Evolutionary conservation across 2,329 filamentous ascomycete species (phyloP), one percentile per base, ranked within the genome.

Genomic region (Clarireedia homoeocarpa): DNA sequence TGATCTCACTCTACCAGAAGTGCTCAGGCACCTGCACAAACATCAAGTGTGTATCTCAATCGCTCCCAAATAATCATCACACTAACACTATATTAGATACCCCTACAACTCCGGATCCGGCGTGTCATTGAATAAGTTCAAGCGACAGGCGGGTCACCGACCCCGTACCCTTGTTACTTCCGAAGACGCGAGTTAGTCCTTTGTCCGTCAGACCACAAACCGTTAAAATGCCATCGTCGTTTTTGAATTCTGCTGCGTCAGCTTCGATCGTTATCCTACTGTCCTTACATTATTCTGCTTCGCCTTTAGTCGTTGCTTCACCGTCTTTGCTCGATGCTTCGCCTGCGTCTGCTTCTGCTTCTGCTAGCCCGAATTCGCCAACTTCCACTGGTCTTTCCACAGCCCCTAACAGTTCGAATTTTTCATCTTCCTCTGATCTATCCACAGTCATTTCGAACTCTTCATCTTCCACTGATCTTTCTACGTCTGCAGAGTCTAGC

Each of bases 1-100:
- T 58, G 9, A 26, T 58, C 26, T 58, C 56, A 55, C 48, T 58
- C 27, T 58, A 58, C 23, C 40, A 58, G 15, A 58, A 58, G 39
- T 58, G 56, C 14, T 7, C 42, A 1, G 15, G 15, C 0, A 23
- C 3, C n/a, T 57, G 55, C 23, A n/a, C 38, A 6, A 57, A 57
- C n/a, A 20, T 53, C 15, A 36, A 48, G 42, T 56, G 27, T 36
- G 38, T 36, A 47, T 24, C 20, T 15, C 34, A 10, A 10, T 5
- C 1, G 36, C 2, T 5, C 2, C 3, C 12, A 5, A 1, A 38
- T 2, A 6, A 17, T 5, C 1, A 5, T 15, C 26, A 36, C 36
- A 5, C 38, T 55, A 26, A 55, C 34, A 7, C 27, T 12, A 27
- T 12, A 7, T 7, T 5, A 55, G 53, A 14, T 55, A 51, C n/a